phyloP scores from a whole-genome alignment of 306 rosid genomes.

The Cucumis hystrix region DNA sequence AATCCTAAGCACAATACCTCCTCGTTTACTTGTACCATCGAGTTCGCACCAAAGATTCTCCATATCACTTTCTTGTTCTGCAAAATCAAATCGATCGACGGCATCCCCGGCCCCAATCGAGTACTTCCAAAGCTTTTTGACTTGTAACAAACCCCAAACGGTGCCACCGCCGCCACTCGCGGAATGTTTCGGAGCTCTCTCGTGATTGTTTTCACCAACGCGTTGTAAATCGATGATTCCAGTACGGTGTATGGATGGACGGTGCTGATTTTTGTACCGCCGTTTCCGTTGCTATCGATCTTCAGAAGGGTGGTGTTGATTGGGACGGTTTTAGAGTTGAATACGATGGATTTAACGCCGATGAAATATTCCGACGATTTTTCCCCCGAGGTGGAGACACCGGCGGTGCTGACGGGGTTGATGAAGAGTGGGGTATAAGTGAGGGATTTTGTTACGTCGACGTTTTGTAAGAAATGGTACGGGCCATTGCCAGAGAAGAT shows the following conservation, averaged over 20 bases:
- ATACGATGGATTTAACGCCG: constrained; percentile 32
- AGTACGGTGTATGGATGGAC: constrained; percentile 34
- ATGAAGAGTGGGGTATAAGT: constrained; percentile 34
- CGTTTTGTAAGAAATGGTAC: background rate
- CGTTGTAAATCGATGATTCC: constrained; percentile 39
- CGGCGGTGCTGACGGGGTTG: constrained; percentile 30
- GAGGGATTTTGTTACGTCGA: constrained; percentile 12
- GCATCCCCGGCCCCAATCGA: constrained; percentile 27
- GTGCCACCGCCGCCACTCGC: constrained; percentile 27
- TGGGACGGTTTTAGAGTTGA: constrained; percentile 16
- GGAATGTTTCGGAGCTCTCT: background rate
- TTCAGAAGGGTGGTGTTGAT: constrained; percentile 27
- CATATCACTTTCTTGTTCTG: constrained; percentile 29
- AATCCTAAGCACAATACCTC: constrained; percentile 46
- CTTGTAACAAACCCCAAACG: constrained; percentile 39
- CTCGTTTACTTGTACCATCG: constrained; percentile 26
- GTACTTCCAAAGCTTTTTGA: constrained; percentile 12
- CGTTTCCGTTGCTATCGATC: constrained; percentile 26
- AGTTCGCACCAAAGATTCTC: constrained; percentile 40
- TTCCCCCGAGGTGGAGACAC: constrained; percentile 13
- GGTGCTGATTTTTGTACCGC: constrained; percentile 66
- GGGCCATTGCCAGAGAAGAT: constrained; percentile 17
- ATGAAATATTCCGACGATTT: constrained; percentile 44
- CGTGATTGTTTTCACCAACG: constrained; percentile 26
- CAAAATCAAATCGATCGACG: constrained; percentile 30